phyloP scores from a whole-genome alignment of 2,329 filamentous ascomycete genomes.

The Fusarium foetens region DNA sequence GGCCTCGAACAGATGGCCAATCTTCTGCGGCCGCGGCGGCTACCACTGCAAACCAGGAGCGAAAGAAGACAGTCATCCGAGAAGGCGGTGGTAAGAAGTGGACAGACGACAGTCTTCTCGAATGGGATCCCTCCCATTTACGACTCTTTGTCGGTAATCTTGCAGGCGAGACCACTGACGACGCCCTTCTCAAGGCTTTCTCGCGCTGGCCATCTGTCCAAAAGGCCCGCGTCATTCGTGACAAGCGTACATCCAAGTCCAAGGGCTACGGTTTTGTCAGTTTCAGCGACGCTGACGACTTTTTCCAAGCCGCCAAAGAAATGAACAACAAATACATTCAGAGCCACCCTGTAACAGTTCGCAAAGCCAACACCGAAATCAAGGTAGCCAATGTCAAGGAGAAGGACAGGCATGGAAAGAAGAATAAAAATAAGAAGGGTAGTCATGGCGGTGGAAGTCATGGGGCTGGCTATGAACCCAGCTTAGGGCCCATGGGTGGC shows the following conservation, averaged over 20 bases:
- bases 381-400: conserved; percentile 77
- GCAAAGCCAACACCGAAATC: conserved; percentile 92
- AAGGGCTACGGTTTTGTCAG: conserved; percentile 97
- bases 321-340: conserved; percentile 99
- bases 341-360: conserved; percentile 89
- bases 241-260: conserved; percentile 95
- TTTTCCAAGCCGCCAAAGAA: conserved; percentile 94
- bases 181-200: conserved; percentile 94
- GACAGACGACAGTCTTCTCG: conserved; percentile 87
- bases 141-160: conserved; percentile 97
- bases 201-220: conserved; percentile 86
- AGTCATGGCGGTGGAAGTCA: conserved; percentile 44
- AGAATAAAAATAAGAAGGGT: conserved; percentile 52
- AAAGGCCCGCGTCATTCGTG: conserved; percentile 91
- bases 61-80: conserved; percentile 87
- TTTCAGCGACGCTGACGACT: conserved; percentile 94
- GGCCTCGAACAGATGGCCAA: conserved; percentile 50
- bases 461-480: conserved; percentile 58
- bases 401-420: conserved; percentile 55
- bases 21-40: conserved; percentile 47
- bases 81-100: conserved; percentile 92
- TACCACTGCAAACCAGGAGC: conserved; percentile 56
- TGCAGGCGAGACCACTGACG: conserved; percentile 96
- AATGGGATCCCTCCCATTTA: conserved; percentile 96
- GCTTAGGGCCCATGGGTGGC: conserved; percentile 60